Conservation (phyloP, 2,329 filamentous ascomycete species). For the Trichoderma sp. region DNA sequence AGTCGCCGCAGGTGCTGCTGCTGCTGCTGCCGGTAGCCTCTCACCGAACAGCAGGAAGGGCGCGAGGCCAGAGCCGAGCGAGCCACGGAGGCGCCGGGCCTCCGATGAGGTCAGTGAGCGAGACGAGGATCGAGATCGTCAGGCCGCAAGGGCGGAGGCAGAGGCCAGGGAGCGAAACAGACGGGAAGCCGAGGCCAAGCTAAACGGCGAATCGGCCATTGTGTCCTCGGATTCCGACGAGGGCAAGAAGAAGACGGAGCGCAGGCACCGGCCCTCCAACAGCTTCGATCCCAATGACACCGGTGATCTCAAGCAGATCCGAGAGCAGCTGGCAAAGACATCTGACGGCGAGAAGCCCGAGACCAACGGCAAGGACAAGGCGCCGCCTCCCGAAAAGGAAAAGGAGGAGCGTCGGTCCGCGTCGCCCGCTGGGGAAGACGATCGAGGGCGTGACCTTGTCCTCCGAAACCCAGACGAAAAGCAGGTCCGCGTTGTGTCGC, state of each 20-base stretch:
- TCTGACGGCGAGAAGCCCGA: slow-evolving; percentile 32
- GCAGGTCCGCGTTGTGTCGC: slow-evolving; percentile 71
- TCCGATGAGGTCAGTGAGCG: slow-evolving; percentile 34
- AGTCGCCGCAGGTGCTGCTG: slow-evolving; percentile 37
- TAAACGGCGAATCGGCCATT: slow-evolving; percentile 40
- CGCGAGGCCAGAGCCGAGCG: slow-evolving; percentile 41
- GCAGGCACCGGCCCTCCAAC: slow-evolving; percentile 44
- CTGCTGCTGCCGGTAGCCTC: slow-evolving; percentile 53
- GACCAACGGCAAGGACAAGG: slow-evolving; percentile 11
- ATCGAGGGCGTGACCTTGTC: slow-evolving; percentile 48
- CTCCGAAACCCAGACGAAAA: slow-evolving; percentile 45
- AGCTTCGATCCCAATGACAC: slow-evolving; percentile 58
- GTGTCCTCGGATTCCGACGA: slow-evolving; percentile 48
- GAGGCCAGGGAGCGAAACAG: slow-evolving; percentile 39
- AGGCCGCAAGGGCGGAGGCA: slow-evolving; percentile 26
- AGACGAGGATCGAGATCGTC: slow-evolving; percentile 31
- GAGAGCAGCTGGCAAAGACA: slow-evolving; percentile 51
- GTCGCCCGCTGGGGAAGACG: slow-evolving; percentile 37
- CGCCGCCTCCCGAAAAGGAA: slow-evolving; percentile 29
- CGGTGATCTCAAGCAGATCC: slow-evolving; percentile 52
- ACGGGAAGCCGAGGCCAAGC: slow-evolving; percentile 45
- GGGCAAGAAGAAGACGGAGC: slow-evolving; percentile 42
- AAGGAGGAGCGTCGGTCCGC: slow-evolving; percentile 29
- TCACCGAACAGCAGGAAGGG: slow-evolving; percentile 44
- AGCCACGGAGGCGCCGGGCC: slow-evolving; percentile 37